phyloP scores from a whole-genome alignment of 1,284 basidiomycete genomes.

The Trichosporon coremiiforme region DNA sequence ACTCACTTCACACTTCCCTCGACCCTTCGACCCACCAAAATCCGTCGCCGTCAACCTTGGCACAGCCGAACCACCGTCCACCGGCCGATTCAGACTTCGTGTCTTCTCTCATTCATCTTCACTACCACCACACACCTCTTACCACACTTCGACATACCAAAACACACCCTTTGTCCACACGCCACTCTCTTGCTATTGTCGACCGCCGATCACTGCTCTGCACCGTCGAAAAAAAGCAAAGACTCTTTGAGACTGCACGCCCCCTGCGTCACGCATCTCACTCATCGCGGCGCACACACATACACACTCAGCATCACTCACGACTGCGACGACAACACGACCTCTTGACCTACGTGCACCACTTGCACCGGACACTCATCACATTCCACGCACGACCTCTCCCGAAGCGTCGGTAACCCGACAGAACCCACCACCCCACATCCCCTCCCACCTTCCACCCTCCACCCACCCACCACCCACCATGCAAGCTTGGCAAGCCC shows the following conservation, averaged over 20 bases:
- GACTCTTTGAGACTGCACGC: too few species aligned
- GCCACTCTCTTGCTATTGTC: not conserved
- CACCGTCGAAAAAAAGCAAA: not conserved
- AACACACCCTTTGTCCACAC: not conserved
- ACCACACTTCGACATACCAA: too few species aligned
- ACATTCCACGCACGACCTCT: not conserved
- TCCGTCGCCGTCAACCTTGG: too few species aligned
- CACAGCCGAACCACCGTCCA: too few species aligned
- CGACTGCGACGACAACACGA: not conserved
- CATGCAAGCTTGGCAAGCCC: constrained; percentile 16
- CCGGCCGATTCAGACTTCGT: not conserved
- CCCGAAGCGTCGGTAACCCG: not conserved
- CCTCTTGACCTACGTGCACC: too few species aligned
- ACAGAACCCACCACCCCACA: too few species aligned
- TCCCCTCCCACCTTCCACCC: not conserved
- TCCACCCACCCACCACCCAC: not conserved
- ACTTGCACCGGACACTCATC: too few species aligned
- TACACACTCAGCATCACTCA: not conserved
- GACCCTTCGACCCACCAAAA: too few species aligned
- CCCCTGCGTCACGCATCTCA: not conserved
- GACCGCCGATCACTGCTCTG: not conserved
- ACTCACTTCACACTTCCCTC: not conserved
- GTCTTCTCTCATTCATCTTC: not conserved
- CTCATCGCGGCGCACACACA: not conserved
- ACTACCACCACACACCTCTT: too few species aligned